Conservation (phyloP, 768 basidiomycete species). For the Leccinum ochraceum region DNA sequence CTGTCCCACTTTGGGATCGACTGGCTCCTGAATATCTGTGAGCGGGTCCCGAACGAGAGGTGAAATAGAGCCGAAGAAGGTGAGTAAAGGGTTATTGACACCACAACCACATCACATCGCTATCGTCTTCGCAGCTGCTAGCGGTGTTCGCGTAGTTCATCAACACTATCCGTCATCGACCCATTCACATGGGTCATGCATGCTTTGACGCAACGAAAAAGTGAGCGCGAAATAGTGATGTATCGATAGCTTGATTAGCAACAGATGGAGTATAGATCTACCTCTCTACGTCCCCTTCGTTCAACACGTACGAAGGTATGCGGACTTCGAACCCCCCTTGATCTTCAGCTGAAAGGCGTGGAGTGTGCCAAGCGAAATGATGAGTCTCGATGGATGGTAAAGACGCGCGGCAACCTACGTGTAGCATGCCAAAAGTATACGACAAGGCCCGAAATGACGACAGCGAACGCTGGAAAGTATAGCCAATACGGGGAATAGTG, state of each 20-base stretch:
- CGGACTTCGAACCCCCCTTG: constrained; percentile 51
- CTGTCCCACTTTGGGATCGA: not conserved
- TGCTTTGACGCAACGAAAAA: not conserved
- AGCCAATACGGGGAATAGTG: constrained; percentile 86
- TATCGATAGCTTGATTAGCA: not conserved
- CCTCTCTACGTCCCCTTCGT: not conserved
- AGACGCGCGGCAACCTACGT: constrained; percentile 51
- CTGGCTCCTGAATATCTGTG: not conserved
- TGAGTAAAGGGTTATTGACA: not conserved
- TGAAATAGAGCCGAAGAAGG: not conserved
- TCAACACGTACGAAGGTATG: constrained; percentile 24
- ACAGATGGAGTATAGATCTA: not conserved
- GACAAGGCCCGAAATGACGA: constrained; percentile 72
- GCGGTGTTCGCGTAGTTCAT: too few relatives aligned
- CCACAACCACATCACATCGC: not conserved
- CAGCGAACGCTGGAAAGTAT: constrained; percentile 77
- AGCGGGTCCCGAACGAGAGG: not conserved
- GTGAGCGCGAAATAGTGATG: not conserved
- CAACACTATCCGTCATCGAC: not conserved
- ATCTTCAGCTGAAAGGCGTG: constrained; percentile 58
- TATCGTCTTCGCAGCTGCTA: too few relatives aligned
- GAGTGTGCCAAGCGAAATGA: not conserved
- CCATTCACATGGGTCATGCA: not conserved
- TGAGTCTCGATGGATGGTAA: not conserved
- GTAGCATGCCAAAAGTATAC: constrained; percentile 85